phyloP scores from a whole-genome alignment of 192 early-diverging fungal species.

The Entomortierella chlamydospora region DNA sequence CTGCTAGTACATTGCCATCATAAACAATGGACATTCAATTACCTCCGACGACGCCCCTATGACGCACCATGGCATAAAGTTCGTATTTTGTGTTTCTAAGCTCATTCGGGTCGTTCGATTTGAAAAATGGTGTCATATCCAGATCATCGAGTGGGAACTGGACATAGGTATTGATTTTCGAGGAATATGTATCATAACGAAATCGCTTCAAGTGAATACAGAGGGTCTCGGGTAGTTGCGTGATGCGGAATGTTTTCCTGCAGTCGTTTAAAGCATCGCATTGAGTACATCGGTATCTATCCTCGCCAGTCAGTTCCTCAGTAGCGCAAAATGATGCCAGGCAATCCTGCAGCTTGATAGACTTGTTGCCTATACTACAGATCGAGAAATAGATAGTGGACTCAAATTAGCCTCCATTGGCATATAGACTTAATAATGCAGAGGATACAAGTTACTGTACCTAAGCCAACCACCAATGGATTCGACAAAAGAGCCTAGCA shows the following conservation, averaged over 20 bases:
- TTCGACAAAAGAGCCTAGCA: slow-evolving; percentile 40
- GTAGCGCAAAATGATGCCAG: slow-evolving; percentile 56
- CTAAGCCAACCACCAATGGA: slow-evolving; percentile 42
- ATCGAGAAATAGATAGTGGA: neutral
- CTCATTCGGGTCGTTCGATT: slow-evolving; percentile 34
- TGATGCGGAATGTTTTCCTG: slow-evolving; percentile 52
- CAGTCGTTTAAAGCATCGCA: slow-evolving; percentile 53
- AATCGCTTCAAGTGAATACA: slow-evolving; percentile 58
- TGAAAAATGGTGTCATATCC: slow-evolving; percentile 56
- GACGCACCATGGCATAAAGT: slow-evolving; percentile 54
- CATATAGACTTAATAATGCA: too few species aligned
- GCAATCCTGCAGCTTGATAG: slow-evolving; percentile 55
- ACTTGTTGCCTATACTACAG: slow-evolving; percentile 29
- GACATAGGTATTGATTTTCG: slow-evolving; percentile 58
- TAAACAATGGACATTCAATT: neutral
- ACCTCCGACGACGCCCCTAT: slow-evolving; percentile 57
- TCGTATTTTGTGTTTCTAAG: slow-evolving; percentile 48
- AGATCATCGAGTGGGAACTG: slow-evolving; percentile 59
- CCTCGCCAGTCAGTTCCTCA: slow-evolving; percentile 54
- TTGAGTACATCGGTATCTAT: slow-evolving; percentile 51
- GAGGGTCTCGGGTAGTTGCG: slow-evolving; percentile 49
- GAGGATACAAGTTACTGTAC: slow-evolving; percentile 8
- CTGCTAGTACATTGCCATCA: too few species aligned
- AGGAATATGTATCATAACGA: slow-evolving; percentile 54
- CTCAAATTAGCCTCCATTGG: too few species aligned